A percentile compares a stretch with the other conserved stretches of the same genome.
phyloP scores from a whole-genome alignment of 495 filamentous ascomycete genomes.

The Cryomyces minteri region DNA sequence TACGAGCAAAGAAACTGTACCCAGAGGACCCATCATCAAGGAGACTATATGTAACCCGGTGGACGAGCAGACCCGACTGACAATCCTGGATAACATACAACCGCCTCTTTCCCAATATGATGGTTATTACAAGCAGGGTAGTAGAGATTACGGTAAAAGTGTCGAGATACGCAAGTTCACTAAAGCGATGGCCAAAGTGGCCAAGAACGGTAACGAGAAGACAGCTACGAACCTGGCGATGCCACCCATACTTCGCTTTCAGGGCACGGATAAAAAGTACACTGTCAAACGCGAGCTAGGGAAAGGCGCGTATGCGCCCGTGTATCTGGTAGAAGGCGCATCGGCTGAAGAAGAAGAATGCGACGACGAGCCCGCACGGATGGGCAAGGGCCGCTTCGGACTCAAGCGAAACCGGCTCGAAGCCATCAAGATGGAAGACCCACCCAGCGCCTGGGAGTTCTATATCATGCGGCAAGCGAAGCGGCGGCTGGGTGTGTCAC shows the following conservation, averaged over 20 bases:
- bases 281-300: slow-evolving; percentile 76
- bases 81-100: slow-evolving; percentile 52
- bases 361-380: slow-evolving; percentile 19
- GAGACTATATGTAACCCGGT: slow-evolving; percentile 79
- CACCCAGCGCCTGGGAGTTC: slow-evolving; percentile 85
- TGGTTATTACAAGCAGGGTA: slow-evolving; percentile 55
- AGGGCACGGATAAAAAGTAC: slow-evolving; percentile 41
- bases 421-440: slow-evolving; percentile 86
- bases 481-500: slow-evolving; percentile 46
- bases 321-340: slow-evolving; percentile 64
- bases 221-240: slow-evolving; percentile 31
- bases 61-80: slow-evolving; percentile 48
- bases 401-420: slow-evolving; percentile 41
- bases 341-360: slow-evolving; percentile 29
- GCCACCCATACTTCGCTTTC: slow-evolving; percentile 50
- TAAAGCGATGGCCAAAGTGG: slow-evolving; percentile 43
- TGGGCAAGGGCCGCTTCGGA: slow-evolving; percentile 26
- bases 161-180: slow-evolving; percentile 63
- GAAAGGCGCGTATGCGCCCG: slow-evolving; percentile 82
- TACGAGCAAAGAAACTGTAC: slow-evolving; percentile 8
- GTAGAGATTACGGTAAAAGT: slow-evolving; percentile 37
- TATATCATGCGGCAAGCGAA: slow-evolving; percentile 79
- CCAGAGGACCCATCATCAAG: slow-evolving; percentile 51
- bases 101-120: slow-evolving; percentile 53
- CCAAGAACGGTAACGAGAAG: slow-evolving; percentile 39